phyloP scores from a whole-genome alignment of 2,329 filamentous ascomycete species.

The Botrytis paeoniae region DNA sequence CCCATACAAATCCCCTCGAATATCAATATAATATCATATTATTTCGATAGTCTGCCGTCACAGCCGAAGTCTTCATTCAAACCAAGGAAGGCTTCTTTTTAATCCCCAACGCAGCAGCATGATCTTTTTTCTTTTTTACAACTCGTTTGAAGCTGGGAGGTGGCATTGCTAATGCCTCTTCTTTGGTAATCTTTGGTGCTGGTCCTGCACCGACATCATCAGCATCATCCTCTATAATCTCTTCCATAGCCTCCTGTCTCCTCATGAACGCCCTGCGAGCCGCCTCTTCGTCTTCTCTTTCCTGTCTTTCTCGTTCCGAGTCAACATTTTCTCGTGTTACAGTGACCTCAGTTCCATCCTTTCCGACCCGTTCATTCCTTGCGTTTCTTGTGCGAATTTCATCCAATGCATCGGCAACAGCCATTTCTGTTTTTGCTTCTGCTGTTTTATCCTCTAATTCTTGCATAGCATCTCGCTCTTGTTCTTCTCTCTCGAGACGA shows the following conservation, averaged over 20 bases:
- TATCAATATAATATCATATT: background rate
- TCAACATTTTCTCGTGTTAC: conserved; percentile 52
- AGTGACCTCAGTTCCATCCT: conserved; percentile 62
- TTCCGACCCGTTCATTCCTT: conserved; percentile 71
- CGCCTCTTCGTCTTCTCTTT: conserved; percentile 79
- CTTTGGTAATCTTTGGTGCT: conserved; percentile 39
- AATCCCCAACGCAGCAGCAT: conserved; percentile 71
- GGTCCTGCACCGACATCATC: conserved; percentile 35
- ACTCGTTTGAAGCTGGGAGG: conserved; percentile 70
- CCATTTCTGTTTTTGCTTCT: conserved; percentile 94
- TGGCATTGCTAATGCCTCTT: conserved; percentile 44
- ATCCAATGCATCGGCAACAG: conserved; percentile 90
- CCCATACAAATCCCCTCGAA: background rate
- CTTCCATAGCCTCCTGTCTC: conserved; percentile 37
- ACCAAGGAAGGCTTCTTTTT: conserved; percentile 74
- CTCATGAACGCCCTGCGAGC: conserved; percentile 71
- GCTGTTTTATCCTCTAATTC: conserved; percentile 91
- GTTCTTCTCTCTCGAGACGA: conserved; percentile 74
- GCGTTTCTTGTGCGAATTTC: conserved; percentile 93
- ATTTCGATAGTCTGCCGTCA: background rate
- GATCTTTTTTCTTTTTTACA: conserved; percentile 84
- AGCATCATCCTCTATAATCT: conserved; percentile 38
- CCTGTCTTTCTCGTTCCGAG: conserved; percentile 61
- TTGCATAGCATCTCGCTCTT: conserved; percentile 88
- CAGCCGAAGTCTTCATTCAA: conserved; percentile 31